These are phyloP conservation scores for Meyerozyma carpophila DNA, from an alignment of 1,139 yeast genomes.

Conservation along the genomic window DNA sequence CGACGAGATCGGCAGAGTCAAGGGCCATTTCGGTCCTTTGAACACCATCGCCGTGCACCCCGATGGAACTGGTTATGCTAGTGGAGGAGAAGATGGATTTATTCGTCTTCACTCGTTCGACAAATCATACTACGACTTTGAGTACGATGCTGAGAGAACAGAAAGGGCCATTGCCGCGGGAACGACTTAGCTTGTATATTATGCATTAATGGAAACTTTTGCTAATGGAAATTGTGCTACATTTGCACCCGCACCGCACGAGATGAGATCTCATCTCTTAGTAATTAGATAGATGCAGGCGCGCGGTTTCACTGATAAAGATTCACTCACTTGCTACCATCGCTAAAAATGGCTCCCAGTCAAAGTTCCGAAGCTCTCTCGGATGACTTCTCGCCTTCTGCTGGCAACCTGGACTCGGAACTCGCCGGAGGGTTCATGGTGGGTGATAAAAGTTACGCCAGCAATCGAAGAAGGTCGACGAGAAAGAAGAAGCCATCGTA, in stretches of 20 bases:
- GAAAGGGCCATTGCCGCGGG: constrained; percentile 47
- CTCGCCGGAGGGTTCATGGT: constrained; percentile 39
- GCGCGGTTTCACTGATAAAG: not conserved
- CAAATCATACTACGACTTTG: constrained; percentile 85
- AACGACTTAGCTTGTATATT: constrained; percentile 8
- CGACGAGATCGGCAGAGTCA: constrained; percentile 95
- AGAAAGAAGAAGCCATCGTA: constrained; percentile 7
- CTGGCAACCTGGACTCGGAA: not conserved
- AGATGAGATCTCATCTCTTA: not conserved
- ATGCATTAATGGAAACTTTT: not conserved
- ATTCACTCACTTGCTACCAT: not conserved
- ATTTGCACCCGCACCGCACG: not conserved
- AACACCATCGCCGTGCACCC: constrained; percentile 94
- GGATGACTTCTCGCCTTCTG: not conserved
- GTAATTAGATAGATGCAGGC: not conserved
- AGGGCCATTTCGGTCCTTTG: constrained; percentile 98
- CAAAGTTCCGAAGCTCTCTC: not conserved
- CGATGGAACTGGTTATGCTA: constrained; percentile 84
- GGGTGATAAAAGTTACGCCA: constrained; percentile 18
- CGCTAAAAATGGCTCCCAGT: not conserved
- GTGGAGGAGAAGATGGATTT: constrained; percentile 98
- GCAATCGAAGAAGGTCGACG: constrained; percentile 10
- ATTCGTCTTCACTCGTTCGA: constrained; percentile 93
- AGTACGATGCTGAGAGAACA: constrained; percentile 79
- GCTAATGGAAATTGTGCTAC: not conserved